Conservation (phyloP, 345 rosid genomes). For the Euclidium syriacum region DNA sequence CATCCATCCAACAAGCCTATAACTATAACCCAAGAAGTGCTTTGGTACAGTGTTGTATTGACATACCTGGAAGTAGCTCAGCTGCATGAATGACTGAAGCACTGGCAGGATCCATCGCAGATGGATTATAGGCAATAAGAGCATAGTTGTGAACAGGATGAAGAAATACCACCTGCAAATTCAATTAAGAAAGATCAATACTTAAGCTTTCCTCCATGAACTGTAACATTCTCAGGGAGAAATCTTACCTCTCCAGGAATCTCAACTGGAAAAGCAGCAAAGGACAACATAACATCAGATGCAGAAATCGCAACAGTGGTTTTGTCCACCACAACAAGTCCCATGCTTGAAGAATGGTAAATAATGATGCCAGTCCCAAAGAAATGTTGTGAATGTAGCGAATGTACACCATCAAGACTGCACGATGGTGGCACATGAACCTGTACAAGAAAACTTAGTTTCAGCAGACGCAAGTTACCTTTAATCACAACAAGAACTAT, state of each 20-base stretch:
- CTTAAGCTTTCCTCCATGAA: conserved; percentile 7
- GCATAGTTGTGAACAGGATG: conserved; percentile 97
- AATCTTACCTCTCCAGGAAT: conserved; percentile 87
- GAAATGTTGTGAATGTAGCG: conserved; percentile 72
- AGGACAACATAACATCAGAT: conserved; percentile 91
- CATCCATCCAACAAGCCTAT: background rate
- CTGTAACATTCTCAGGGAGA: background rate
- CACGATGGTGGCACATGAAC: conserved; percentile 94
- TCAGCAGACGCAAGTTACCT: conserved; percentile 15
- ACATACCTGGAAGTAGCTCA: conserved; percentile 79
- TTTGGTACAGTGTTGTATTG: conserved; percentile 14
- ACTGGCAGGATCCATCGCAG: conserved; percentile 65
- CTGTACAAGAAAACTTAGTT: conserved; percentile 37
- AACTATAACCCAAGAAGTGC: background rate
- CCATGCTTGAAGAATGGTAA: conserved; percentile 81
- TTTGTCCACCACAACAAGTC: conserved; percentile 90
- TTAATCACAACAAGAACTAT: conserved; percentile 14
- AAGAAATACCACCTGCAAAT: conserved; percentile 84
- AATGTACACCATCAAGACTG: conserved; percentile 90
- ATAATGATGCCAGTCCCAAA: conserved; percentile 90
- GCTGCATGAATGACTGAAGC: conserved; percentile 79
- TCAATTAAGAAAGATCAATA: conserved; percentile 18
- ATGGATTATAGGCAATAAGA: conserved; percentile 84
- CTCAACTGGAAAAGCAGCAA: conserved; percentile 95
- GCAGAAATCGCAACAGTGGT: conserved; percentile 79